Percentiles rank a stretch among this genome's conserved stretches.
phyloP scores from a whole-genome alignment of 441 rosid genomes.

The Bocquillonia castaneifolia region DNA sequence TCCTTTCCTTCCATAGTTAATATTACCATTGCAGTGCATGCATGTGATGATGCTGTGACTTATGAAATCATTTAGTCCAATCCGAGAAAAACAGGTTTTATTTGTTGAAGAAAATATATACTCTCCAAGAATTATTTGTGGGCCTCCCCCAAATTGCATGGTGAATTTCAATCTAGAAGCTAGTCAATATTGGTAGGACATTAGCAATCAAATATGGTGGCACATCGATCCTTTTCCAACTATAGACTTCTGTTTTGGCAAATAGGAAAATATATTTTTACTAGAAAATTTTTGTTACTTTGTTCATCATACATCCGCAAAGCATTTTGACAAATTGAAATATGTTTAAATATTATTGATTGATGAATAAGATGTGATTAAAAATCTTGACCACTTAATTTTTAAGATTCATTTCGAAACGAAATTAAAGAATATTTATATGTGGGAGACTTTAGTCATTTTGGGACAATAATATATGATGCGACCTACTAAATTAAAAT shows the following conservation, averaged over 20 bases:
- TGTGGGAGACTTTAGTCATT: no score
- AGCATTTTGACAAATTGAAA: slow-evolving; percentile 13
- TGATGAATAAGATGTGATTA: not conserved
- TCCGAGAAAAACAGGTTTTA: slow-evolving; percentile 14
- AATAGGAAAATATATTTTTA: not conserved
- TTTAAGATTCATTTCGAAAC: not conserved
- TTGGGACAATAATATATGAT: not conserved
- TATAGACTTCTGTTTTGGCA: slow-evolving; percentile 5
- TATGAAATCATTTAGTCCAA: slow-evolving; percentile 18
- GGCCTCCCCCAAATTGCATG: slow-evolving; percentile 14
- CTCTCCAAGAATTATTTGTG: slow-evolving; percentile 19
- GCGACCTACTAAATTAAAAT: not conserved
- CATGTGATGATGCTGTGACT: slow-evolving; percentile 17
- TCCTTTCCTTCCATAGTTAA: slow-evolving; percentile 15
- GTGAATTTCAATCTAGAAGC: not conserved
- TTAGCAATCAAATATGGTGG: slow-evolving; percentile 21
- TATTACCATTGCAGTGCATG: slow-evolving; percentile 17
- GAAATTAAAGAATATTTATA: not conserved
- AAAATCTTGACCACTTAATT: not conserved
- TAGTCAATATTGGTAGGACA: slow-evolving; percentile 40
- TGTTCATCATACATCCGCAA: not conserved
- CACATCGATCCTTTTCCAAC: slow-evolving; percentile 20
- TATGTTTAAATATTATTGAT: not conserved
- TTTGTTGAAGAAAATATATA: not conserved
- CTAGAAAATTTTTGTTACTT: not conserved